These are phyloP conservation scores for Kazachstania africana DNA, from an alignment of 805 yeast species.

Conservation along the genomic window DNA sequence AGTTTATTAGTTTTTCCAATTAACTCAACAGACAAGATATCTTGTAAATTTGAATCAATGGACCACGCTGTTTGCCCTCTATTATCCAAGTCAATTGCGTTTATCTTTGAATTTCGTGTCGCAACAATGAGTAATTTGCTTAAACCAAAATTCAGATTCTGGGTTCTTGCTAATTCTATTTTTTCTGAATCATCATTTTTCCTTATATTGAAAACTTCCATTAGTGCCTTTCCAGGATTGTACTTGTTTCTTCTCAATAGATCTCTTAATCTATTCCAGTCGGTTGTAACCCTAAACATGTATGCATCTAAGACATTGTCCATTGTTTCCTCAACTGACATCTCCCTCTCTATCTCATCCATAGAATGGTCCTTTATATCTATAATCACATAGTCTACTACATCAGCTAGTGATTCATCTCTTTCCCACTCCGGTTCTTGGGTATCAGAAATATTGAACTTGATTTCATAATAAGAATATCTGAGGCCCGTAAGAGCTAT, in stretches of 20 bases:
- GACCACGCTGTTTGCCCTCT: slow-evolving; percentile 33
- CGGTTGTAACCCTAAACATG: slow-evolving; percentile 16
- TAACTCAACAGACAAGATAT: slow-evolving; percentile 15
- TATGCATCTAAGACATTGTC: slow-evolving; percentile 16
- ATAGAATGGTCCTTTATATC: slow-evolving; percentile 10
- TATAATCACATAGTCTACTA: slow-evolving; percentile 25
- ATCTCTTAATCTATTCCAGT: slow-evolving; percentile 10
- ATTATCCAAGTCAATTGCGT: slow-evolving; percentile 32
- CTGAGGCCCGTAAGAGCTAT: slow-evolving; percentile 6
- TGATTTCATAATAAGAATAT: slow-evolving; percentile 8
- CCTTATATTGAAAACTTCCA: slow-evolving; percentile 6
- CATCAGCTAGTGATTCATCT: slow-evolving; percentile 33
- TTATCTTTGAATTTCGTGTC: slow-evolving; percentile 30
- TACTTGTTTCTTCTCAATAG: slow-evolving; percentile 10
- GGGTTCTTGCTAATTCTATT: slow-evolving; percentile 3
- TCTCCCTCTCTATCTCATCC: slow-evolving; percentile 10
- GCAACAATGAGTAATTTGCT: slow-evolving; percentile 32
- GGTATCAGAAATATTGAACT: neutral
- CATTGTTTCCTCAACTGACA: slow-evolving; percentile 9
- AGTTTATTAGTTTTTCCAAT: slow-evolving; percentile 10
- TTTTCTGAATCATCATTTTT: slow-evolving; percentile 9
- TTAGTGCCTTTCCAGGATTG: slow-evolving; percentile 14
- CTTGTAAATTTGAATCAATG: slow-evolving; percentile 13
- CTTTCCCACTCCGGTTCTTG: slow-evolving; percentile 27
- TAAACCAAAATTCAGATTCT: slow-evolving; percentile 34